Percentiles rank a stretch among this genome's conserved stretches.
These are phyloP conservation scores for Sporothrix sp. DNA, from an alignment of 2,329 filamentous ascomycete genomes.

Conservation along the genomic window DNA sequence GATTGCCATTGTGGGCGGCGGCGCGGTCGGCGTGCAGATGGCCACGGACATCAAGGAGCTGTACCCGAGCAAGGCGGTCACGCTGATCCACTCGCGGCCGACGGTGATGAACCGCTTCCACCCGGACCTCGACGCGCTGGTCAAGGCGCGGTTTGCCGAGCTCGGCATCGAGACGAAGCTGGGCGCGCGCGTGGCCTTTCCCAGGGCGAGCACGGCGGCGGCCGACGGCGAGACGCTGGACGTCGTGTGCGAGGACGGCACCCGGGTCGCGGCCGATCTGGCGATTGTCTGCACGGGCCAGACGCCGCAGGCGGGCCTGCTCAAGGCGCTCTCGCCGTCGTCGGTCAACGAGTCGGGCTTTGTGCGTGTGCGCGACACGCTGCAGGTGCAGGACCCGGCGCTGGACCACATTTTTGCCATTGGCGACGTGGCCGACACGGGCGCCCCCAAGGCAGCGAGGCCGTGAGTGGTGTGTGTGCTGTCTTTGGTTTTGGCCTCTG, in stretches of 20 bases:
- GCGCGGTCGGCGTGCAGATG: conserved; percentile 36
- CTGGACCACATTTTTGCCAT: conserved; percentile 45
- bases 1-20: conserved; percentile 46
- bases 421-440: conserved; percentile 52
- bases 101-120: conserved; percentile 28
- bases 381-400: conserved; percentile 13
- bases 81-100: conserved; percentile 47
- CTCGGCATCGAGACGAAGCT: conserved; percentile 11
- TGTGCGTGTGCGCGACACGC: conserved; percentile 10
- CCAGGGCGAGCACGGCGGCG: neutral
- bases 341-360: conserved; percentile 12
- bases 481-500: no score
- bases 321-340: conserved; percentile 4
- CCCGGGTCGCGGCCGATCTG: conserved; percentile 5
- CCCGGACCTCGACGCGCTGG: conserved; percentile 8
- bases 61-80: conserved; percentile 48
- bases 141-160: conserved; percentile 12
- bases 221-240: neutral
- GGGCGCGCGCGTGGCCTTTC: conserved; percentile 10
- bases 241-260: conserved; percentile 10
- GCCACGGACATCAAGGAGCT: conserved; percentile 24
- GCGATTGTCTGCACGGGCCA: conserved; percentile 12
- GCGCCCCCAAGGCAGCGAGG: conserved; percentile 27
- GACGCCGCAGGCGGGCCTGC: conserved; percentile 11
- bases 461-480: no score